These are phyloP conservation scores for Henckelia pumila DNA, from an alignment of 257 asterid genomes.

Conservation along the genomic window DNA sequence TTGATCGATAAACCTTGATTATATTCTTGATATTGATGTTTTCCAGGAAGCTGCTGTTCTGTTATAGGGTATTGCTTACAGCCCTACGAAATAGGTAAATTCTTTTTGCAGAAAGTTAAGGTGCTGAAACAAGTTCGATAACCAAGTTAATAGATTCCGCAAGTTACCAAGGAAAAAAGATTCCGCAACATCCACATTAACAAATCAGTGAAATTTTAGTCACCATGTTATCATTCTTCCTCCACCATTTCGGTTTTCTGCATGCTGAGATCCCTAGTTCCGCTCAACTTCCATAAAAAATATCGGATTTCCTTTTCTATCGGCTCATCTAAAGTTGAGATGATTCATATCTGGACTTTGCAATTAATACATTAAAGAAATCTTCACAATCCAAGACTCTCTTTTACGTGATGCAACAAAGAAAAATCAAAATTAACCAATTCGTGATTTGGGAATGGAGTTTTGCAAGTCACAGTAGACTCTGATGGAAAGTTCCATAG, in stretches of 20 bases:
- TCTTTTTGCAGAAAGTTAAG: slow-evolving; percentile 5
- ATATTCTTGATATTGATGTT: background rate
- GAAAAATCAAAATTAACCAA: background rate
- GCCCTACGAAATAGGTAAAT: slow-evolving; percentile 6
- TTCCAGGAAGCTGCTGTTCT: background rate
- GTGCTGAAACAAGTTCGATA: slow-evolving; percentile 7
- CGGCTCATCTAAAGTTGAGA: background rate
- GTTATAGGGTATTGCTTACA: background rate
- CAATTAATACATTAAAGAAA: slow-evolving; percentile 6
- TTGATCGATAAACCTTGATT: background rate
- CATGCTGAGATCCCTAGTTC: background rate
- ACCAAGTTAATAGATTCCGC: no score
- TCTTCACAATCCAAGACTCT: background rate
- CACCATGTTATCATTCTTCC: slow-evolving; percentile 9
- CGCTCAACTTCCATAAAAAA: background rate
- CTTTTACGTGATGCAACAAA: background rate
- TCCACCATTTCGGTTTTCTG: slow-evolving; percentile 4
- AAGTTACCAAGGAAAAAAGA: background rate
- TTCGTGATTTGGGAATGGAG: background rate
- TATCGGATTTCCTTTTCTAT: slow-evolving; percentile 10
- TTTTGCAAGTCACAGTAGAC: background rate
- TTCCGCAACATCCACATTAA: background rate
- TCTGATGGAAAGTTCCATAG: background rate
- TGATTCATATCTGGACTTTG: background rate
- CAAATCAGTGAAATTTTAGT: background rate